A percentile compares a stretch with the other conserved stretches of the same genome.
These are phyloP conservation scores for Amphicarpaea edgeworthii DNA, from an alignment of 306 rosid genomes.

Conservation along the genomic window DNA sequence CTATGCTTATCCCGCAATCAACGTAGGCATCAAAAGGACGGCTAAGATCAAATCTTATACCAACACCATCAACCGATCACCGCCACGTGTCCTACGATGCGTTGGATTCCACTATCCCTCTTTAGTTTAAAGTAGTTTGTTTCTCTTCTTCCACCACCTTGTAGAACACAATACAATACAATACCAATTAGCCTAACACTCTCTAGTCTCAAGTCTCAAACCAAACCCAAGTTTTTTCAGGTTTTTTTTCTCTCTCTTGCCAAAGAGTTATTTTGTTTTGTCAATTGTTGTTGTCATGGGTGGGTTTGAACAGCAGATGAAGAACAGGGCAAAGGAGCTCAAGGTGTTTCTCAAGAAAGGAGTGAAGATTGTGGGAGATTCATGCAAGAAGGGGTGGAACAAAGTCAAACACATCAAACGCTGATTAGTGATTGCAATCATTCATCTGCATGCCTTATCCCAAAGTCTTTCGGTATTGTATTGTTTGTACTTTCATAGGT, in stretches of 20 bases:
- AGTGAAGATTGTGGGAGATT: constrained; percentile 65
- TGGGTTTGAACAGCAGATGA: constrained; percentile 69
- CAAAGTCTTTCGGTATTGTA: not conserved
- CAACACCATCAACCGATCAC: not conserved
- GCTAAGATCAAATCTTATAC: constrained; percentile 6
- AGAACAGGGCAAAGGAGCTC: constrained; percentile 62
- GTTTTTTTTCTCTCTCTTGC: not conserved
- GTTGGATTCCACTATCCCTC: constrained; percentile 56
- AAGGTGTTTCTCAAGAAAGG: constrained; percentile 65
- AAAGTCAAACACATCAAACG: constrained; percentile 68
- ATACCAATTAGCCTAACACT: not conserved
- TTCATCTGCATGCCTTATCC: not conserved
- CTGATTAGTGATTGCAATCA: constrained; percentile 17
- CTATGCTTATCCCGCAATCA: constrained; percentile 56
- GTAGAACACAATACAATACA: not conserved
- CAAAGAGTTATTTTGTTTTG: not conserved
- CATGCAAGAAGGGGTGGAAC: constrained; percentile 86
- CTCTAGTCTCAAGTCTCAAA: too few species aligned
- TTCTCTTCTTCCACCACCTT: constrained; percentile 16
- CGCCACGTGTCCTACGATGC: constrained; percentile 52
- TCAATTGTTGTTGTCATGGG: constrained; percentile 46
- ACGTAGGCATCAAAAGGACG: constrained; percentile 23
- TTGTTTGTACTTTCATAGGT: constrained; percentile 18
- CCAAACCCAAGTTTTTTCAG: not conserved
- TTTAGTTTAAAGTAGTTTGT: not conserved